Base-by-base conservation (phyloP, 2,329 filamentous ascomycete genomes). In the Hymenoscyphus albidus region DNA sequence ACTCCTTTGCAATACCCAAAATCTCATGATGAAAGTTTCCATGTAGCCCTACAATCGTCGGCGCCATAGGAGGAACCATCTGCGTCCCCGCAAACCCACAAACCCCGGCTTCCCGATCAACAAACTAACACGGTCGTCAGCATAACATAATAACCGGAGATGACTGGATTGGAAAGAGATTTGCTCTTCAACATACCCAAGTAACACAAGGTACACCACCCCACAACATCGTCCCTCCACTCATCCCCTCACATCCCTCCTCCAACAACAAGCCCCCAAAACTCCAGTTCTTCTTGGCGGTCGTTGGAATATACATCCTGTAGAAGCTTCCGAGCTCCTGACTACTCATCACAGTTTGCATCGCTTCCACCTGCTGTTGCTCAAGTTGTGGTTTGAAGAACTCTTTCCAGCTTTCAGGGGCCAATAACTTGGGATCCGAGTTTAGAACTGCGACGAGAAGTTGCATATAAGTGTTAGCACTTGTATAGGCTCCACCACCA, bases 301-400 rank as follows among this genome's bases (percentile, higher is more conserved):
- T 16, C 5, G 18, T 32, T n/a, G 54, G 61, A 2, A 58, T 38
- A 16, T 18, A 18, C 13, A 57, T 9, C n/a, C 54, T 44, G 13
- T 57, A 22, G n/a, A 38, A 6, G 5, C n/a, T 22, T n/a, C 40
- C 35, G 2, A 27, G 7, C 5, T 4, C n/a, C 6, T 18, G 32
- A 58, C 32, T 38, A 4, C 5, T 10, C 10, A 62, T 16, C 14
- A 62, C n/a, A 5, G 71, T 73, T 76, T 12, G 65, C 65, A 0
- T 71, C 67, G 31, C 68, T 64, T 73, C 54, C 44, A 66, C 63
- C 32, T 61, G 44, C 57, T 68, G 65, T 0, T 65, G 62, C 5
- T 68, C 71, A 0, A 85, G 76, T 57, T 82, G 82, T 0, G 82
- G 76, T 62, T 74, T 69, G 68, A 84, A 85, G 73, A 86, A 77